Evolutionary conservation across 352 stramenopile species (phyloP).

Genomic region (Pythium periplocum): DNA sequence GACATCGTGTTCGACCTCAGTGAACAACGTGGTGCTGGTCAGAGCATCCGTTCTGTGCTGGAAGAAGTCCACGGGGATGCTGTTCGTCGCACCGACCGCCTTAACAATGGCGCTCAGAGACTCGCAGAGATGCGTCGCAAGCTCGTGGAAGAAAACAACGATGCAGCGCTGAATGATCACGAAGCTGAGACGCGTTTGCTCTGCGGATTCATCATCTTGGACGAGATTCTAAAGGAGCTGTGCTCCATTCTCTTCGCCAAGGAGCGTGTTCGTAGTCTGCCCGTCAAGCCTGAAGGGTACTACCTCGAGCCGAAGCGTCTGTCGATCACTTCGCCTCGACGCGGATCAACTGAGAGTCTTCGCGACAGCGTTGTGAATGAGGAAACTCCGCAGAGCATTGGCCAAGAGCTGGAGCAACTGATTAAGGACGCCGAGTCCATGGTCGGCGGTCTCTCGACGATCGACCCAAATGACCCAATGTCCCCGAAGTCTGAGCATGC

Average conservation of each 20-base stretch:
- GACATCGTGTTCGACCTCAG: conserved; percentile 49
- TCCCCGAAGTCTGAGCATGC: no score
- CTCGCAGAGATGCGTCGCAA: conserved; percentile 45
- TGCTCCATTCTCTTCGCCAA: conserved; percentile 76
- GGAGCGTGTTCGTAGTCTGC: conserved; percentile 64
- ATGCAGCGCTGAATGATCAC: conserved; percentile 50
- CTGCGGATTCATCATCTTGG: conserved; percentile 72
- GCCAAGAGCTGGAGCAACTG: conserved; percentile 64
- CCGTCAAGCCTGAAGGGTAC: conserved; percentile 76
- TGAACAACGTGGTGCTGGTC: conserved; percentile 28
- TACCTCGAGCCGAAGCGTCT: conserved; percentile 71
- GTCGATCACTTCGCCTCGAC: conserved; percentile 2
- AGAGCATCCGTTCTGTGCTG: conserved; percentile 69
- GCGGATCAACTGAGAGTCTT: conserved; percentile 5
- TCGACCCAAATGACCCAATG: not conserved
- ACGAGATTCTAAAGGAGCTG: conserved; percentile 84
- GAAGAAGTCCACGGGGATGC: conserved; percentile 77
- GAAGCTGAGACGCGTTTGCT: conserved; percentile 61
- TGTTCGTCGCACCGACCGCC: conserved; percentile 43
- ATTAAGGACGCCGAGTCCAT: conserved; percentile 67
- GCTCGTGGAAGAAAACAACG: conserved; percentile 66
- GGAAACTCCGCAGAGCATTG: conserved; percentile 28
- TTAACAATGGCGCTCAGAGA: conserved; percentile 39
- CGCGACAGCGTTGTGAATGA: not conserved
- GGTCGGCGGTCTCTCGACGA: conserved; percentile 27